Conservation (phyloP, 495 filamentous ascomycete species). For the Delitschia confertaspora region DNA sequence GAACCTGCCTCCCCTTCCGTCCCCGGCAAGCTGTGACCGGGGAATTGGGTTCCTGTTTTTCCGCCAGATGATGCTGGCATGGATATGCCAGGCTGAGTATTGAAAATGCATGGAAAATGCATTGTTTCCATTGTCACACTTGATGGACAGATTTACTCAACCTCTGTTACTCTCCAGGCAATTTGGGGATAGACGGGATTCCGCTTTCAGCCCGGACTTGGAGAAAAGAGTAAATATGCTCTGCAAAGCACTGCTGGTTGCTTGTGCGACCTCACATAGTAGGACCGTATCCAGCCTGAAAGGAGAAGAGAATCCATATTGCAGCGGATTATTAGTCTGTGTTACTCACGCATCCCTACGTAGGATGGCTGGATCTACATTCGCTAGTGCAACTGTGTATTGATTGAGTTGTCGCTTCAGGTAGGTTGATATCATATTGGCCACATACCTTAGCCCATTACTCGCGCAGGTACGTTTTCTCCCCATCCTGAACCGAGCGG, state of each 20-base stretch:
- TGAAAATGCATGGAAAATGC: no score
- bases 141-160: background rate
- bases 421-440: background rate
- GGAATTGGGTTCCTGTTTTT: no score
- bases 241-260: slow-evolving; percentile 5
- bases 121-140: no score
- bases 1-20: no score
- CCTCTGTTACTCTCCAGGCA: no score
- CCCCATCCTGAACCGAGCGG: background rate
- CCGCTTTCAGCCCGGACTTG: slow-evolving; percentile 21
- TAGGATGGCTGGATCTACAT: slow-evolving; percentile 4
- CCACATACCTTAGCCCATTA: no score
- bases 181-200: no score
- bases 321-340: background rate
- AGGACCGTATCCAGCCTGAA: slow-evolving; percentile 16
- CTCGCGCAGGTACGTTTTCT: slow-evolving; percentile 22
- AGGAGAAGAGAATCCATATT: slow-evolving; percentile 12
- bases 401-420: slow-evolving; percentile 13
- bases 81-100: no score
- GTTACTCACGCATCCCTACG: slow-evolving; percentile 7
- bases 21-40: no score
- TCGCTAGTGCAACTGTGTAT: slow-evolving; percentile 13
- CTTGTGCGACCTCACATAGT: slow-evolving; percentile 10
- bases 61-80: slow-evolving; percentile 4
- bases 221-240: background rate